Evolutionary conservation across 345 rosid genomes (phyloP), one percentile per base, ranked within the genome.

Genomic region (Eucalyptus curtisii): DNA sequence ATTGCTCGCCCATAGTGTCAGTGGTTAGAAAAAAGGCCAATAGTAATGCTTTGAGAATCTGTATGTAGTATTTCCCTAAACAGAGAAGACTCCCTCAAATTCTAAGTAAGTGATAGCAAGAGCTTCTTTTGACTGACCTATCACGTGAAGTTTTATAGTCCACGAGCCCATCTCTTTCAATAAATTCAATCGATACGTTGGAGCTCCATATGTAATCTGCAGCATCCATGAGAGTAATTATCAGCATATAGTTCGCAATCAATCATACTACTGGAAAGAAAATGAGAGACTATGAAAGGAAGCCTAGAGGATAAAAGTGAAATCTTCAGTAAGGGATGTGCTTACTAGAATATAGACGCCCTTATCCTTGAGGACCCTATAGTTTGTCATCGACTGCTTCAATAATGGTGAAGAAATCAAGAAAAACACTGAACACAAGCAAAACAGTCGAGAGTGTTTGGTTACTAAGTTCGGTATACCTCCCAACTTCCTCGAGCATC

Each of bases 361-460:
- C 90, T 92, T 91, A 92, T 96, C 97, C 98, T 94, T 97, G 93
- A 97, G 99, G 86, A 96, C 99, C 98, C 99, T 96, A 96, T 92
- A 97, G 96, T 93, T 91, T 95, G 93, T 91, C 91, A 96, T 93
- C 94, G 94, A 96, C 99, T 95, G 96, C 96, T 94, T 97, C 97
- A 95, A 95, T 97, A 95, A 92, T 89, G 93, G 92, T 95, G 95
- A 90, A 88, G 25, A 86, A 53, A 90, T 96, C 96, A 96, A 95
- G 96, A 92, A 90, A 90, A 92, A 91, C 93, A 91, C 84, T 25
- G 85, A 11, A 92, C 91, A 90, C 17, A 89, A 86, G 88, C 88
- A 37, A 89, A 90, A 89, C 88, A 79, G 76, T 86, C 31, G 61
- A 24, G 50, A 3, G 86, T 45, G 10, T 66, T 71, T 27, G 49